Evolutionary conservation across 331 rosid species (phyloP).

Genomic region (Quercus tomentella): DNA sequence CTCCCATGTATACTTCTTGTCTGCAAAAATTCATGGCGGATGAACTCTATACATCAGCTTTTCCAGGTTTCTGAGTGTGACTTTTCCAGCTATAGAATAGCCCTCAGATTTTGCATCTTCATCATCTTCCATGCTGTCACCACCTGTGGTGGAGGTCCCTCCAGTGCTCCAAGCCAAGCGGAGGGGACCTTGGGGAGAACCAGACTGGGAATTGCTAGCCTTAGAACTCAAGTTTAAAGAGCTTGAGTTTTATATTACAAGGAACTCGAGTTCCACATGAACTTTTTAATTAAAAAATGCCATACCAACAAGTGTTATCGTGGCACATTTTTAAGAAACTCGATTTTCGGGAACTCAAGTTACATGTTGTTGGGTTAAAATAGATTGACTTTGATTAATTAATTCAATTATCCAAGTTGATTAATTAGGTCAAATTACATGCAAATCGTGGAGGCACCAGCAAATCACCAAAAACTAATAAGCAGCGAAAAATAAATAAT

Average conservation of each 20-base stretch:
- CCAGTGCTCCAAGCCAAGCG: constrained; percentile 59
- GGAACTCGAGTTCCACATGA: too few species aligned
- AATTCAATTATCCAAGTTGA: too few species aligned
- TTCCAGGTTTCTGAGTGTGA: constrained; percentile 42
- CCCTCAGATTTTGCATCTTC: constrained; percentile 77
- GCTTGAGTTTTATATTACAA: too few species aligned
- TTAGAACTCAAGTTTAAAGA: constrained; percentile 20
- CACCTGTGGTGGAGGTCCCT: constrained; percentile 47
- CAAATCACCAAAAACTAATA: too few species aligned
- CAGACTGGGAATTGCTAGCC: constrained; percentile 67
- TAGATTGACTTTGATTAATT: too few species aligned
- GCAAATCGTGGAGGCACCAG: too few species aligned
- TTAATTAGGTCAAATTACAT: too few species aligned
- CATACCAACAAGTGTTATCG: fast-evolving
- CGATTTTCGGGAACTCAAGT: too few species aligned
- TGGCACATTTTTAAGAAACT: too few species aligned
- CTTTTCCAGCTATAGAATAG: constrained; percentile 57
- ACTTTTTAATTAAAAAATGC: too few species aligned
- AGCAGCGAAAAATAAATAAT: too few species aligned
- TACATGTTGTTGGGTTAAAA: too few species aligned
- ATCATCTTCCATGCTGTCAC: constrained; percentile 66
- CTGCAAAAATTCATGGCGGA: constrained; percentile 79
- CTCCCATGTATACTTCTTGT: constrained; percentile 52
- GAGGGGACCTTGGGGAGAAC: constrained; percentile 93
- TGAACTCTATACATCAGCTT: constrained; percentile 68